phyloP scores from a whole-genome alignment of 2,329 filamentous ascomycete genomes.

The Xylariaceae sp. region DNA sequence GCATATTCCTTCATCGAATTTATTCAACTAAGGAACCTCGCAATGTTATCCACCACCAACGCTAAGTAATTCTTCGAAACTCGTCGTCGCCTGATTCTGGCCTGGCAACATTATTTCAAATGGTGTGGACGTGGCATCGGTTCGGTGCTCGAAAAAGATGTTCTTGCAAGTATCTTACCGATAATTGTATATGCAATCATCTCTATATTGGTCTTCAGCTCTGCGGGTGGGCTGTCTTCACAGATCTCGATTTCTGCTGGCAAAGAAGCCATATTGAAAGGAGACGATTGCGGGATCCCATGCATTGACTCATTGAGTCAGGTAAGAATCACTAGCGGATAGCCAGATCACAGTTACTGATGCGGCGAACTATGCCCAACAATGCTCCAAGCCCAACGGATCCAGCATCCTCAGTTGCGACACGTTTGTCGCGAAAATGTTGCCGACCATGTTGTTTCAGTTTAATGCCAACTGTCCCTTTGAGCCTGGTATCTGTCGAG shows the following conservation, averaged over 20 bases:
- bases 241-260: conserved; percentile 13
- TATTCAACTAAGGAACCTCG: conserved; percentile 2
- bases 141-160: not conserved
- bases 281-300: conserved; percentile 7
- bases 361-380: conserved; percentile 14
- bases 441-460: not conserved
- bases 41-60: conserved; percentile 15
- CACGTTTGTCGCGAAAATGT: not conserved
- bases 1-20: conserved; percentile 9
- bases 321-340: not conserved
- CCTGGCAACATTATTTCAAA: conserved; percentile 1
- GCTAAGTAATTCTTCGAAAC: conserved; percentile 17
- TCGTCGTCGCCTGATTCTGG: conserved; percentile 10
- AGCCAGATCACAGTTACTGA: conserved; percentile 1
- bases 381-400: conserved; percentile 10
- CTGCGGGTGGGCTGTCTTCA: conserved; percentile 17
- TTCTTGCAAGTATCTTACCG: not conserved
- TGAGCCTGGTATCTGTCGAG: conserved; percentile 5
- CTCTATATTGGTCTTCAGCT: conserved; percentile 8
- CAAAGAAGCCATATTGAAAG: conserved; percentile 14
- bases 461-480: conserved; percentile 13
- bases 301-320: not conserved
- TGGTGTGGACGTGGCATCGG: conserved; percentile 7
- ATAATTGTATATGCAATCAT: conserved; percentile 1
- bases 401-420: conserved; percentile 8